Evolutionary conservation across 2,329 filamentous ascomycete genomes (phyloP).

Genomic region (Botryotinia calthae): DNA sequence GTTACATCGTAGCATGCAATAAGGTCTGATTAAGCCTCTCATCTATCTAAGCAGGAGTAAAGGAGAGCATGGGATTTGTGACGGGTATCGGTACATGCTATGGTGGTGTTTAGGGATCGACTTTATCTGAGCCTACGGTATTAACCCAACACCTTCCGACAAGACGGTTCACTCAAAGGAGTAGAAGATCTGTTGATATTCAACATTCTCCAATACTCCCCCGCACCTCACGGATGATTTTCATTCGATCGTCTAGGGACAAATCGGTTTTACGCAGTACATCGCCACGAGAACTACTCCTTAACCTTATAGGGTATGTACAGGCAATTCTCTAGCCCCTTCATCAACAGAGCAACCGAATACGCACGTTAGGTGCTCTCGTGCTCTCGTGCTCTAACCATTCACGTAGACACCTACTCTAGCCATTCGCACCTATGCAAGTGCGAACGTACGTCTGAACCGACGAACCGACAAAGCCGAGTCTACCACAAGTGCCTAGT

Average conservation of each 20-base stretch:
- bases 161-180: not conserved
- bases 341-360: not conserved
- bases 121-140: not conserved
- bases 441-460: not conserved
- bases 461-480: not conserved
- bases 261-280: not conserved
- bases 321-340: not conserved
- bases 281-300: not conserved
- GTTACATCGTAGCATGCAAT: not conserved
- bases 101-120: not conserved
- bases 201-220: conserved; percentile 1
- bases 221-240: conserved; percentile 5
- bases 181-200: conserved; percentile 9
- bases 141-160: not conserved
- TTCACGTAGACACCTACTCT: not conserved
- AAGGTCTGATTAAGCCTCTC: not conserved
- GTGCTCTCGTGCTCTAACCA: not conserved
- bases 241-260: not conserved
- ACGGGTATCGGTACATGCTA: not conserved
- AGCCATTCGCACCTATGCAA: not conserved
- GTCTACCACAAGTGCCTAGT: not conserved
- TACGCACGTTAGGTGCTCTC: not conserved
- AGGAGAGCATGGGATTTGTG: not conserved
- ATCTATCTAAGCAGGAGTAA: not conserved
- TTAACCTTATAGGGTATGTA: not conserved